Evolutionary conservation across 352 stramenopile genomes (phyloP).

Genomic region (Globisporangium orthogonon): DNA sequence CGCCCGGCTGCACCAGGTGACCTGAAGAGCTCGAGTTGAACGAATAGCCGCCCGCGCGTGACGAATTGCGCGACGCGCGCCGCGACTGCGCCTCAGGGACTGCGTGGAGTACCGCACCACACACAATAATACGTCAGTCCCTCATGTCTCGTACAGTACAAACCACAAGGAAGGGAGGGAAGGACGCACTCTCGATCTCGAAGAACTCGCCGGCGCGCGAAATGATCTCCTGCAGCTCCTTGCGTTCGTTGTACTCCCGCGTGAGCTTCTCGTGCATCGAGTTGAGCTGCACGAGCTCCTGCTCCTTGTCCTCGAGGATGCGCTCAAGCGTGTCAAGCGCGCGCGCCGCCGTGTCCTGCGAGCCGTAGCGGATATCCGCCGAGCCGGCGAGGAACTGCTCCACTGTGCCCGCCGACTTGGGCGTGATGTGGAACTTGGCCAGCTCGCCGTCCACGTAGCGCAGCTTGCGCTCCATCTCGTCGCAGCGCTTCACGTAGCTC

Average conservation of each 20-base stretch:
- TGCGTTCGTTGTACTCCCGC: conserved; percentile 96
- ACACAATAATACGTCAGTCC: too few species aligned
- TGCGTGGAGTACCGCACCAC: conserved; percentile 5
- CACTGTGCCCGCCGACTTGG: conserved; percentile 60
- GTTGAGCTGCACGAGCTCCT: conserved; percentile 96
- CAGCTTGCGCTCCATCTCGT: conserved; percentile 98
- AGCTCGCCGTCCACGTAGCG: conserved; percentile 95
- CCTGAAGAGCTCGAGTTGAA: conserved; percentile 26
- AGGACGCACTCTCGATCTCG: conserved; percentile 64
- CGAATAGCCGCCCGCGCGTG: conserved; percentile 45
- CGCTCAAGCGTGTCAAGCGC: conserved; percentile 94
- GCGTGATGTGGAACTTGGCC: conserved; percentile 90
- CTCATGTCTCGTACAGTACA: background rate
- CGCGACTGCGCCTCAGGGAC: conserved; percentile 48
- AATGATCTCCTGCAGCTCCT: conserved; percentile 84
- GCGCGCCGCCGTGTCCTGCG: conserved; percentile 68
- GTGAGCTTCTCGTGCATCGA: conserved; percentile 97
- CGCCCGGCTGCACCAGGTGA: conserved; percentile 10
- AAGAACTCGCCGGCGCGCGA: conserved; percentile 76
- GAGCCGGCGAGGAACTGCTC: conserved; percentile 73
- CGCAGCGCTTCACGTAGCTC: conserved; percentile 97
- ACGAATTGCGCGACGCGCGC: conserved; percentile 49
- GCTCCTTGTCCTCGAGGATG: conserved; percentile 95
- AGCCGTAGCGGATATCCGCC: conserved; percentile 73
- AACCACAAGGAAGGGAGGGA: too few species aligned